A percentile compares a stretch with the other conserved stretches of the same genome.
Conservation (phyloP, 345 rosid genomes). For the Eucalyptus caleyi region DNA sequence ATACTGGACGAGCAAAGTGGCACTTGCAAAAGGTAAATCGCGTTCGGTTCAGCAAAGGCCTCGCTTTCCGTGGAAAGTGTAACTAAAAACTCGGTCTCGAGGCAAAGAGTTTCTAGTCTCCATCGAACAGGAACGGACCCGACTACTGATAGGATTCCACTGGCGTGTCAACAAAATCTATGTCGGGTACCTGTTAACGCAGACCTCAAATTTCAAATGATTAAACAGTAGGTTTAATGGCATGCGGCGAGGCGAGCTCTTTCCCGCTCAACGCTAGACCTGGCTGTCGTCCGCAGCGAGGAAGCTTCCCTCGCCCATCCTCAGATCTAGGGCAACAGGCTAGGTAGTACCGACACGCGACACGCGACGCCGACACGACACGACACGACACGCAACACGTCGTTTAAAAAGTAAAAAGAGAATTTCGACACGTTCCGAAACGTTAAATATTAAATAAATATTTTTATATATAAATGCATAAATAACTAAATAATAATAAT, state of each 20-base stretch:
- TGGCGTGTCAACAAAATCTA: background rate
- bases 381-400: no score
- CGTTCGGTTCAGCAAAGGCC: background rate
- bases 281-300: background rate
- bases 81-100: background rate
- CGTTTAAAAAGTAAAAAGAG: no score
- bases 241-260: background rate
- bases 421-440: no score
- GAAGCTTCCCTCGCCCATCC: background rate
- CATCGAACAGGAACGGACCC: background rate
- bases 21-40: background rate
- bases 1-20: background rate
- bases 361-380: no score
- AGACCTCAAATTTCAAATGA: background rate
- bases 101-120: background rate
- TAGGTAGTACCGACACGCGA: no score
- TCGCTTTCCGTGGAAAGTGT: background rate
- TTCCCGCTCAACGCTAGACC: background rate
- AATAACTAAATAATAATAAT: no score
- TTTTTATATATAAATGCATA: no score
- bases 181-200: background rate
- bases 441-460: no score
- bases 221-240: background rate
- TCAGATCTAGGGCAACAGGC: background rate
- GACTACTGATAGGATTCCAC: background rate